Conservation (phyloP, 371 early-diverging fungal genomes). For the Chytridium lagenaria region DNA sequence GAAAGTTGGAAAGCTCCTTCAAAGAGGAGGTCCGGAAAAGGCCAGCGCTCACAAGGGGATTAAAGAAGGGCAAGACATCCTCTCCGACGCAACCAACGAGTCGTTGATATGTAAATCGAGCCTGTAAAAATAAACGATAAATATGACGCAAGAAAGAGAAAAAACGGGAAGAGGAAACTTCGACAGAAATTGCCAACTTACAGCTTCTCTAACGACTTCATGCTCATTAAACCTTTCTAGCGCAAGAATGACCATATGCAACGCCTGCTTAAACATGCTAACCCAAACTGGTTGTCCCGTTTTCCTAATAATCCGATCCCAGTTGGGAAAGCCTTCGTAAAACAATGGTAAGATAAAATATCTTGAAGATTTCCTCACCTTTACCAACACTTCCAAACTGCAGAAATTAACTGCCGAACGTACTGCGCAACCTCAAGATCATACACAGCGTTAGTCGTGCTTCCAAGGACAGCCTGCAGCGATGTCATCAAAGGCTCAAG, state of each 20-base stretch:
- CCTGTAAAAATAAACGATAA: slow-evolving; percentile 43
- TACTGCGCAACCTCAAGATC: slow-evolving; percentile 73
- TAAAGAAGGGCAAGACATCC: slow-evolving; percentile 80
- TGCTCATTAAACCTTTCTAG: slow-evolving; percentile 69
- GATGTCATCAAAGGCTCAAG: slow-evolving; percentile 80
- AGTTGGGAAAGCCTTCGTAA: slow-evolving; percentile 78
- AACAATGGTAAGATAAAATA: neutral
- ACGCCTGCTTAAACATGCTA: slow-evolving; percentile 78
- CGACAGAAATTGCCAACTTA: too few species aligned
- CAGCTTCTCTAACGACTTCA: slow-evolving; percentile 81
- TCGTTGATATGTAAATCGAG: slow-evolving; percentile 85
- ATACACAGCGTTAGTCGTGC: slow-evolving; percentile 67
- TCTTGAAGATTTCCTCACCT: slow-evolving; percentile 54
- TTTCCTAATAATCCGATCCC: slow-evolving; percentile 42
- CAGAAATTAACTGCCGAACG: slow-evolving; percentile 83
- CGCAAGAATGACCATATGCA: slow-evolving; percentile 78
- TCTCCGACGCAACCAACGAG: slow-evolving; percentile 86
- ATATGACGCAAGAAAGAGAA: neutral
- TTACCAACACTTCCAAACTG: slow-evolving; percentile 88
- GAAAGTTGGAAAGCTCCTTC: slow-evolving; percentile 83
- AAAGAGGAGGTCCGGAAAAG: slow-evolving; percentile 77
- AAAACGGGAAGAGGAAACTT: neutral
- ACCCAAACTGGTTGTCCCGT: slow-evolving; percentile 58
- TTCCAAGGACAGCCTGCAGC: slow-evolving; percentile 60
- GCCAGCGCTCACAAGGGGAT: slow-evolving; percentile 75